phyloP scores from a whole-genome alignment of 352 stramenopile genomes.

The Globisporangium cystogenes region DNA sequence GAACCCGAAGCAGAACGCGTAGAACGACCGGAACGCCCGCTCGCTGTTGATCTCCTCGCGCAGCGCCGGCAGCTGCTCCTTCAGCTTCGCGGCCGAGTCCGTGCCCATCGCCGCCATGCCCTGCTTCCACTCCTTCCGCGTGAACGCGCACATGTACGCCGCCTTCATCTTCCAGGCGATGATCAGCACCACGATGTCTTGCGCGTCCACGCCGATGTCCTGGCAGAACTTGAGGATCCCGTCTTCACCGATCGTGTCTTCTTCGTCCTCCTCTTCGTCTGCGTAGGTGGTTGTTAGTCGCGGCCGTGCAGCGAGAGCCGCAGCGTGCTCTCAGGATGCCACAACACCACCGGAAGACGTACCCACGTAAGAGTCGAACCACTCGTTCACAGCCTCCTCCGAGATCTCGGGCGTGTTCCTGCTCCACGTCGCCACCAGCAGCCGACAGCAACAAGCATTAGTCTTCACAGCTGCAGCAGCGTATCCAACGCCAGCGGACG shows the following conservation, averaged over 20 bases:
- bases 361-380: slow-evolving; percentile 71
- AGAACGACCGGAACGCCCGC: slow-evolving; percentile 74
- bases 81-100: slow-evolving; percentile 61
- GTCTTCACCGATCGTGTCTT: slow-evolving; percentile 66
- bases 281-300: background rate
- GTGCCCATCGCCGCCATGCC: slow-evolving; percentile 77
- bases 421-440: background rate
- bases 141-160: slow-evolving; percentile 82
- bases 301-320: no score
- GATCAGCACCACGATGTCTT: slow-evolving; percentile 75
- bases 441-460: background rate
- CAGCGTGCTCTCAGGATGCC: background rate
- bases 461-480: background rate
- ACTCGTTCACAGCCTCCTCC: slow-evolving; percentile 28
- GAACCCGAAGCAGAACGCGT: slow-evolving; percentile 85
- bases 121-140: slow-evolving; percentile 73
- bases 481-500: slow-evolving; percentile 9
- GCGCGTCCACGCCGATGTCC: slow-evolving; percentile 69
- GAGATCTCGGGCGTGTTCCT: slow-evolving; percentile 11
- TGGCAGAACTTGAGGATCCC: slow-evolving; percentile 79
- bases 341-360: background rate
- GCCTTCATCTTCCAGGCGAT: slow-evolving; percentile 88
- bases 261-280: slow-evolving; percentile 51
- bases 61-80: slow-evolving; percentile 47
- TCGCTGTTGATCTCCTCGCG: slow-evolving; percentile 51